Evolutionary conservation across 768 basidiomycete species (phyloP).

Genomic region (Mycena polygramma): DNA sequence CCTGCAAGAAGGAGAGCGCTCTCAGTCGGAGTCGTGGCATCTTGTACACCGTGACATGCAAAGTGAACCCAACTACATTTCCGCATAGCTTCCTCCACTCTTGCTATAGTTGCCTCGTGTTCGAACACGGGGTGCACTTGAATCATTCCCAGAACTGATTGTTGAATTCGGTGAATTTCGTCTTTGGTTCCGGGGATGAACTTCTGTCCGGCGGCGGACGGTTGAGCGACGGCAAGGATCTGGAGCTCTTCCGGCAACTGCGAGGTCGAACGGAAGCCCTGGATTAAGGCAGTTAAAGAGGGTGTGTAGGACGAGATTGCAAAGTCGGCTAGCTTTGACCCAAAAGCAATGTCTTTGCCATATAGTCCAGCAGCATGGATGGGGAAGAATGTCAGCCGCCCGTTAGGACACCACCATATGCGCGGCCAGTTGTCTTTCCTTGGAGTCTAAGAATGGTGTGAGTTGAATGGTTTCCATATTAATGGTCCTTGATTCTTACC

Average conservation of each 20-base stretch:
- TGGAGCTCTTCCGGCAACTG: neutral
- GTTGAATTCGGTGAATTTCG: neutral
- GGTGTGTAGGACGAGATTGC: neutral
- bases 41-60: neutral
- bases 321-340: neutral
- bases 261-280: neutral
- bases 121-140: neutral
- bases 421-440: neutral
- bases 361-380: constrained; percentile 1
- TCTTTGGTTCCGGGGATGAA: neutral
- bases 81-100: neutral
- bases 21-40: neutral
- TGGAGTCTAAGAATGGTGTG: neutral
- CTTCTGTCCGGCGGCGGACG: neutral
- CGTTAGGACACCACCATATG: neutral
- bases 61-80: neutral
- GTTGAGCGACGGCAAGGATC: neutral
- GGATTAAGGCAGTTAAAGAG: neutral
- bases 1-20: neutral
- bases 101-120: neutral
- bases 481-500: neutral
- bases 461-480: neutral
- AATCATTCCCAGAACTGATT: neutral
- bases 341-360: neutral
- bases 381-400: neutral